A percentile compares a stretch with the other conserved stretches of the same genome.
phyloP scores from a whole-genome alignment of 129 eudicot genomes.

The Escallonia rubra region DNA sequence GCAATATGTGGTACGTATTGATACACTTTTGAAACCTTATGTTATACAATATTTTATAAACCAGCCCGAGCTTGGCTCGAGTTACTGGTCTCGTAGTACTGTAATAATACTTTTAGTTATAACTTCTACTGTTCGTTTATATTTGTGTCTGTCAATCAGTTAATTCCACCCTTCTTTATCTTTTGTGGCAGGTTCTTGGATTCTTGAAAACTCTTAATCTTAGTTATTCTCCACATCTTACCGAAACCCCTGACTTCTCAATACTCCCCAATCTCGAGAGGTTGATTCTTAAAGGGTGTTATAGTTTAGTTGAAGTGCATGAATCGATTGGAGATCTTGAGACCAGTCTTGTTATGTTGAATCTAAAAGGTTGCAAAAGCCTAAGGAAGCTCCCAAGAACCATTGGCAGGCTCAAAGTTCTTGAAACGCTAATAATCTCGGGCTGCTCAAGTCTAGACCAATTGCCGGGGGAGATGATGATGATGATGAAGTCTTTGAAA shows the following conservation, averaged over 20 bases:
- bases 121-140: no score
- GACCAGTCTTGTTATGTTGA: slow-evolving; percentile 11
- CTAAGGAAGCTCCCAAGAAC: slow-evolving; percentile 12
- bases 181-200: slow-evolving; percentile 24
- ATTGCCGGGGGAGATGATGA: not conserved
- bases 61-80: no score
- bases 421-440: not conserved
- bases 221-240: slow-evolving; percentile 11
- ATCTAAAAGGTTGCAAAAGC: slow-evolving; percentile 17
- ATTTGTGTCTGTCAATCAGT: no score
- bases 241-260: slow-evolving; percentile 3
- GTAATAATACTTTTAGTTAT: no score
- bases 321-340: slow-evolving; percentile 18
- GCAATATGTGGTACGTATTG: no score
- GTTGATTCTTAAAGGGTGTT: slow-evolving; percentile 12
- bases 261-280: slow-evolving; percentile 23
- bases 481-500: not conserved
- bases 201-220: slow-evolving; percentile 29
- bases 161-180: not conserved
- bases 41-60: no score
- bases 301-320: slow-evolving; percentile 10
- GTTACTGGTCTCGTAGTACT: no score
- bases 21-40: no score
- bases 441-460: slow-evolving; percentile 14
- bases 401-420: slow-evolving; percentile 9